Base-by-base conservation (phyloP, 441 rosid genomes). In the Kokia cookei region DNA sequence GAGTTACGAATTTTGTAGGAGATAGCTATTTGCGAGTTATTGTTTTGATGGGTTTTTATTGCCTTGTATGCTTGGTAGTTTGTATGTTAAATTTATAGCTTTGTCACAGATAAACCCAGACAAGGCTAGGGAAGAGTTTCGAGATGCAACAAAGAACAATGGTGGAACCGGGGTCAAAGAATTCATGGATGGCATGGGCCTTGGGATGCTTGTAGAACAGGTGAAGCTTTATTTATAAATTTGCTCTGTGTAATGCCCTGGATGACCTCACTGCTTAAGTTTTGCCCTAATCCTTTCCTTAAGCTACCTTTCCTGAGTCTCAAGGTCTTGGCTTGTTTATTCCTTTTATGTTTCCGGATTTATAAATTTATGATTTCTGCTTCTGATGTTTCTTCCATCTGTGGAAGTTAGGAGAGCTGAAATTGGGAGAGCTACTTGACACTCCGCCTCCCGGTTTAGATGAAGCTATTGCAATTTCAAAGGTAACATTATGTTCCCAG, bases 111-210 rank as follows among this genome's bases (percentile, higher is more conserved):
- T 95, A 75, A 88, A 91, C 78, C 97, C 98, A 5, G 98, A 94
- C 72, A 93, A 88, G 78, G 96, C 96, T 27, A 89, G 91, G 80
- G 99, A 95, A 84, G 98, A 93, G 79, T 94, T 93, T 73, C 98
- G 91, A 27, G 77, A 83, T 71, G 92, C 83, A 7, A 82, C 89
- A 26, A 89, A 89, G 83, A 85, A 74, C 69, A 78, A 81, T 76
- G 97, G 91, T 69, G 98, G 94, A 73, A 86, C 89, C 7, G 98
- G 96, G 22, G 75, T 95, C 43, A 90, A 94, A 81, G 96, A 93
- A 83, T 88, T 94, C 73, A 92, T 94, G 96, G 97, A 94, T 79
- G 97, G 96, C 62, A 89, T 94, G 97, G 99, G 99, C 69, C 96
- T 93, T 54, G 99, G 97, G n/a, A 82, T 92, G 91, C 86, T 94